Percentiles rank a stretch among this genome's conserved stretches.
These are phyloP conservation scores for Vaccinium corymbosum DNA, from an alignment of 148 eudicot species.

Conservation along the genomic window DNA sequence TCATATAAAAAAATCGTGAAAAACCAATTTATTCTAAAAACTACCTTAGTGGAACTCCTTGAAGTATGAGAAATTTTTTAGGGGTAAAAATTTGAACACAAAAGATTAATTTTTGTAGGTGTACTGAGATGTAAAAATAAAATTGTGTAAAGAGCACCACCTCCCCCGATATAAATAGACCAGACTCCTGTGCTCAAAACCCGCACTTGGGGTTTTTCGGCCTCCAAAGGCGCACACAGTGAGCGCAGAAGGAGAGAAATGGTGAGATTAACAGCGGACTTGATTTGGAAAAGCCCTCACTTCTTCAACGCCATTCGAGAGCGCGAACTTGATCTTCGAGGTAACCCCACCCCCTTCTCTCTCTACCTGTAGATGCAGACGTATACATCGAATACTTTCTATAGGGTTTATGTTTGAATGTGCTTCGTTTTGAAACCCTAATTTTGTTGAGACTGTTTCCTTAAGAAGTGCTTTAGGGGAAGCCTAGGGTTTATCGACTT, in stretches of 20 bases:
- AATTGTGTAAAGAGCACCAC: too few relatives aligned
- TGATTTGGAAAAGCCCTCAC: slow-evolving; percentile 98
- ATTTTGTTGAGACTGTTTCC: neutral
- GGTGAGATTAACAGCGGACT: slow-evolving; percentile 88
- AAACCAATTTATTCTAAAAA: too few relatives aligned
- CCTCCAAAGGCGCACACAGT: neutral
- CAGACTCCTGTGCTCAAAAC: neutral
- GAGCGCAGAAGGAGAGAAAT: slow-evolving; percentile 22
- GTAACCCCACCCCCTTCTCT: slow-evolving; percentile 21
- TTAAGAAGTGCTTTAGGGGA: neutral
- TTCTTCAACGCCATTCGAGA: slow-evolving; percentile 91
- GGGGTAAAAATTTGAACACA: too few relatives aligned
- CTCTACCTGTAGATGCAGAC: neutral
- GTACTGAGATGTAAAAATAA: too few relatives aligned
- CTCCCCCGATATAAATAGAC: too few relatives aligned
- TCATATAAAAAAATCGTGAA: too few relatives aligned
- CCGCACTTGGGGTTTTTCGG: slow-evolving; percentile 7
- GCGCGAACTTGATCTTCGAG: slow-evolving; percentile 97
- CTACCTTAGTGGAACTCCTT: too few relatives aligned
- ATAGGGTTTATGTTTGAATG: neutral
- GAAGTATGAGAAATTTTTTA: too few relatives aligned
- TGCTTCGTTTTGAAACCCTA: slow-evolving; percentile 7
- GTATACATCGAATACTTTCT: neutral
- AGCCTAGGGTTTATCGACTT: neutral
- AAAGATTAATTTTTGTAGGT: too few relatives aligned